phyloP scores from a whole-genome alignment of 2,329 filamentous ascomycete genomes.

The Knoxdaviesia proteae region DNA sequence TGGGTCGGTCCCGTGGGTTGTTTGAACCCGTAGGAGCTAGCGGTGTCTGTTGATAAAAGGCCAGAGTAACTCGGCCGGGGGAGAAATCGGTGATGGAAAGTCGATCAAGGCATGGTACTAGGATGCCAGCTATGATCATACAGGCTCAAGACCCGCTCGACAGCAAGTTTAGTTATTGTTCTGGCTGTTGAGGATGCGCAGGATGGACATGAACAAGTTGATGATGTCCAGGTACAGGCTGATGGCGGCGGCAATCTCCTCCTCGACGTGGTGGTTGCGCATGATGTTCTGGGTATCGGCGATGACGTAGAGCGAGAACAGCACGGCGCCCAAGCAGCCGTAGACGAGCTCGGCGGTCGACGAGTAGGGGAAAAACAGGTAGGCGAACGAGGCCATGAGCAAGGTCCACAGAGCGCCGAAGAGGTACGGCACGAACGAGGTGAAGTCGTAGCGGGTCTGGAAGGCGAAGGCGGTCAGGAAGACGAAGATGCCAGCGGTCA shows the following conservation, averaged over 20 bases:
- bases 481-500: slow-evolving; percentile 69
- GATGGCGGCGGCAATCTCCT: slow-evolving; percentile 90
- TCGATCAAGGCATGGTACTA: too few species aligned
- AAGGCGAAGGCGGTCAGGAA: slow-evolving; percentile 75
- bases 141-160: too few species aligned
- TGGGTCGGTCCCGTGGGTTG: too few species aligned
- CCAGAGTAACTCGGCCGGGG: too few species aligned
- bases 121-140: too few species aligned
- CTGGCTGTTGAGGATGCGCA: slow-evolving; percentile 91
- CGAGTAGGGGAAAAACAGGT: slow-evolving; percentile 67
- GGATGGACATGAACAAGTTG: slow-evolving; percentile 89
- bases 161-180: slow-evolving; percentile 52
- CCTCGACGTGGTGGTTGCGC: slow-evolving; percentile 90
- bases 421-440: slow-evolving; percentile 87
- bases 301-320: slow-evolving; percentile 89
- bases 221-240: slow-evolving; percentile 90
- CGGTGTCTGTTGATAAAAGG: too few species aligned
- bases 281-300: slow-evolving; percentile 93
- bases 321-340: slow-evolving; percentile 57
- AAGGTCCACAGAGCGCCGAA: slow-evolving; percentile 80
- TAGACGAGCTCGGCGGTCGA: slow-evolving; percentile 73
- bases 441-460: slow-evolving; percentile 97
- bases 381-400: slow-evolving; percentile 83
- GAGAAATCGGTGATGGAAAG: too few species aligned
- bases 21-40: too few species aligned